phyloP scores from a whole-genome alignment of 352 stramenopile genomes.

The Phytophthora constricta region DNA sequence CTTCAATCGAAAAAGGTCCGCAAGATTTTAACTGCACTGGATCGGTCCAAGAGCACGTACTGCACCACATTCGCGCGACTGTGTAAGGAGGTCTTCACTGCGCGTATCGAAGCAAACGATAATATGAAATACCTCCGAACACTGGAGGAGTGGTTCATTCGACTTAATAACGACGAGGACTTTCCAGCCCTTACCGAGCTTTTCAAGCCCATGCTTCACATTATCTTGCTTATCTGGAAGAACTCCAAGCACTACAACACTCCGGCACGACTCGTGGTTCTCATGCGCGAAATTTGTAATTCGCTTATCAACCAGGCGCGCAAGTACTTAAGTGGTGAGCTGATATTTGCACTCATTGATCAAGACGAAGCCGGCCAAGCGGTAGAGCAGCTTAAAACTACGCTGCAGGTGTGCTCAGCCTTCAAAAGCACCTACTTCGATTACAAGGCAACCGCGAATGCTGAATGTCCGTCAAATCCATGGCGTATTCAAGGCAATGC shows the following conservation, averaged over 20 bases:
- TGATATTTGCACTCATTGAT: slow-evolving; percentile 97
- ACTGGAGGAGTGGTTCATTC: slow-evolving; percentile 97
- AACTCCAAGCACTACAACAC: slow-evolving; percentile 99
- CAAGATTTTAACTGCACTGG: slow-evolving; percentile 94
- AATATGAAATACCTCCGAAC: slow-evolving; percentile 98
- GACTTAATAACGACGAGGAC: slow-evolving; percentile 95
- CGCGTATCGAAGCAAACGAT: slow-evolving; percentile 97
- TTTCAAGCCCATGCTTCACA: slow-evolving; percentile 99
- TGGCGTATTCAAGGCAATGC: slow-evolving; percentile 98
- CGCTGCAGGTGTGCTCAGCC: slow-evolving; percentile 92
- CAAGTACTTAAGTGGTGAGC: slow-evolving; percentile 94
- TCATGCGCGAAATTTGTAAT: slow-evolving; percentile 99
- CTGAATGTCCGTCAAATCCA: slow-evolving; percentile 97
- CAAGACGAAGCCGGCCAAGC: slow-evolving; percentile 95
- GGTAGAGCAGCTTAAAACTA: slow-evolving; percentile 95
- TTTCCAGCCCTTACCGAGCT: slow-evolving; percentile 92
- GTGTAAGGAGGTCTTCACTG: slow-evolving; percentile 97
- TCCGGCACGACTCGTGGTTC: slow-evolving; percentile 94
- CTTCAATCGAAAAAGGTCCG: slow-evolving; percentile 94
- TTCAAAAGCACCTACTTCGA: slow-evolving; percentile 99
- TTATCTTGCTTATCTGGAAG: slow-evolving; percentile 99
- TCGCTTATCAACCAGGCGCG: slow-evolving; percentile 94
- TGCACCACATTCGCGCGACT: slow-evolving; percentile 96
- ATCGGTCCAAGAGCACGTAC: slow-evolving; percentile 97
- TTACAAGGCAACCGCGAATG: slow-evolving; percentile 97